Percentiles rank a stretch among this genome's conserved stretches.
These are phyloP conservation scores for Rehmannia glutinosa DNA, from an alignment of 257 asterid species.

Conservation along the genomic window DNA sequence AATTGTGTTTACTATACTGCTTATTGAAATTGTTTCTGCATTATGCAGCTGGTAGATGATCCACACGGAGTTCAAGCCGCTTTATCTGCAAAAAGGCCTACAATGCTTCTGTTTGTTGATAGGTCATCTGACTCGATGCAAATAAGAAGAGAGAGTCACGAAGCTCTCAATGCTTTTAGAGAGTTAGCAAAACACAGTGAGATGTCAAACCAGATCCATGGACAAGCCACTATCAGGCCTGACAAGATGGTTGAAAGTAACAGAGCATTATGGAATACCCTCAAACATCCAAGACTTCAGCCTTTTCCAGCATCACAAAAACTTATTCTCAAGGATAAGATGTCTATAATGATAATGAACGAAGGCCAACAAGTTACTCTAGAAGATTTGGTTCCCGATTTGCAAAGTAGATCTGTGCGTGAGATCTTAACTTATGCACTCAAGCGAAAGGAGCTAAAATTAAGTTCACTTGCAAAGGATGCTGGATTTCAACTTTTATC, in stretches of 20 bases:
- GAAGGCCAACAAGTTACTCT: conserved; percentile 65
- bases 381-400: conserved; percentile 54
- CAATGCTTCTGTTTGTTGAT: conserved; percentile 87
- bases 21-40: conserved; percentile 18
- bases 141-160: conserved; percentile 57
- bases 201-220: conserved; percentile 32
- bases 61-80: conserved; percentile 44
- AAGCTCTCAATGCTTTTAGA: conserved; percentile 70
- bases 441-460: conserved; percentile 56
- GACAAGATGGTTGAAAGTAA: conserved; percentile 28
- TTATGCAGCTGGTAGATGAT: conserved; percentile 68
- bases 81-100: conserved; percentile 63
- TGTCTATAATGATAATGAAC: conserved; percentile 54
- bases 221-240: conserved; percentile 30
- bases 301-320: conserved; percentile 43
- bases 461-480: conserved; percentile 82
- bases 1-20: conserved; percentile 4
- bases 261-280: conserved; percentile 35
- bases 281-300: conserved; percentile 42
- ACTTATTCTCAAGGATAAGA: conserved; percentile 49
- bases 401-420: conserved; percentile 71
- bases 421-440: conserved; percentile 69
- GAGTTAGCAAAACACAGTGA: conserved; percentile 54
- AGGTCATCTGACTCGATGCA: conserved; percentile 63
- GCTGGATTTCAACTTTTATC: conserved; percentile 93